Conservation (phyloP, 805 yeast genomes). For the Ogataea nonfermentans region DNA sequence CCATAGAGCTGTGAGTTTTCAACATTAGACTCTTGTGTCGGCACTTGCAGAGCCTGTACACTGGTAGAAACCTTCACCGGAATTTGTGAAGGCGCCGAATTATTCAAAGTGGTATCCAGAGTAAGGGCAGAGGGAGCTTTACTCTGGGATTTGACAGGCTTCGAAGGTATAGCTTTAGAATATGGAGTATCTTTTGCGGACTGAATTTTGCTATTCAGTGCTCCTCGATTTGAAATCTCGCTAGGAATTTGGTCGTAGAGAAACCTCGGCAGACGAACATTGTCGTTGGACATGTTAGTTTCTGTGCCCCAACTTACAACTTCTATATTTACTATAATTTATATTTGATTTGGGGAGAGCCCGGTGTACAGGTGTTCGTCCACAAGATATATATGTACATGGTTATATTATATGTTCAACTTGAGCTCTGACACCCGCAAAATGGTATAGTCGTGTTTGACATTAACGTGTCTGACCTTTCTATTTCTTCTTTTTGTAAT, state of each 20-base stretch:
- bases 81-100: constrained; percentile 13
- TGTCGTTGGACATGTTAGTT: constrained; percentile 5
- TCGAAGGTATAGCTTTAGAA: constrained; percentile 17
- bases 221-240: constrained; percentile 26
- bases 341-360: too few relatives aligned
- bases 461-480: constrained; percentile 62
- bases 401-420: constrained; percentile 37
- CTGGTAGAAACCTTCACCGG: constrained; percentile 19
- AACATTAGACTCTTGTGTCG: not conserved
- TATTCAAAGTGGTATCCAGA: constrained; percentile 21
- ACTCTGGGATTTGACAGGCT: constrained; percentile 1
- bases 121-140: constrained; percentile 11
- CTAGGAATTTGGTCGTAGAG: constrained; percentile 32
- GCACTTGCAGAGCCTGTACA: too few relatives aligned
- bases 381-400: constrained; percentile 4
- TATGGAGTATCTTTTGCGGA: constrained; percentile 28
- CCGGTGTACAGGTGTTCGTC: constrained; percentile 2
- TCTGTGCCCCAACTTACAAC: not conserved
- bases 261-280: constrained; percentile 28
- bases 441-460: constrained; percentile 74
- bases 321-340: not conserved
- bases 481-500: constrained; percentile 79
- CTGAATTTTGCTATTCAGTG: constrained; percentile 23
- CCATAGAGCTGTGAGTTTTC: constrained; percentile 23
- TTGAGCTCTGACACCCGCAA: constrained; percentile 71